Evolutionary conservation across 148 eudicot species (phyloP), one percentile per base, ranked within the genome.

Genomic region (Camellia lanceoleosa): DNA sequence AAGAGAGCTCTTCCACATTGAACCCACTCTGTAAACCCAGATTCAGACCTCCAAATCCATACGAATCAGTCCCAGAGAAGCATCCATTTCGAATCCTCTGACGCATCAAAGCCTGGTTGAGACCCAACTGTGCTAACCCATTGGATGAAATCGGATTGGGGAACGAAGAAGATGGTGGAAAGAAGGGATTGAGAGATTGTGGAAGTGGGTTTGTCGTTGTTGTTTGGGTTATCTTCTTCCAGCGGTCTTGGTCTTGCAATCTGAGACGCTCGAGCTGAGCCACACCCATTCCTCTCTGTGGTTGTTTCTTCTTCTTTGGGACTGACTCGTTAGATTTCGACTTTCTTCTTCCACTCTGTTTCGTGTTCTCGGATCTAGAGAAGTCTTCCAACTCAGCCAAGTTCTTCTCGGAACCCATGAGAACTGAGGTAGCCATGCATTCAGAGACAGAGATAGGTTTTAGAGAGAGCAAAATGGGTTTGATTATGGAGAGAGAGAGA

Each of bases 201-300:
- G 55, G 75, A 78, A 38, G 56, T 19, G 51, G 44, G 60, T 56
- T 4, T 12, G 16, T 14, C 1, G 38, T 30, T 30, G 38, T 30
- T 30, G 38, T 30, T 30, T 30, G 38, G 7, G 7, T 49, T 12
- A 16, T 77, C 70, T 74, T 69, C 69, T 73, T 15, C 70, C 73
- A 42, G 38, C 1, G 38, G 38, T 30, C 58, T 82, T 80, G 60
- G 19, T 44, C n/a, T 43, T 18, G 15, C 8, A 51, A 0, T 73
- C 82, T 80, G 3, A 83, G 82, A 62, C 80, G 58, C 63, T 93
- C 95, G 7, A 91, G 93, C 80, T 88, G 84, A 38, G 83, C 95
- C 51, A 93, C 95, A 0, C 97, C 95, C 91, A 91, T 88, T 0
- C 97, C 97, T 80, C 97, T 84, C 80, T 65, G 82, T 0, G 84